Evolutionary conservation across 2,329 filamentous ascomycete species (phyloP), one percentile per base, ranked within the genome.

Genomic region (Pseudogymnoascus pannorum): DNA sequence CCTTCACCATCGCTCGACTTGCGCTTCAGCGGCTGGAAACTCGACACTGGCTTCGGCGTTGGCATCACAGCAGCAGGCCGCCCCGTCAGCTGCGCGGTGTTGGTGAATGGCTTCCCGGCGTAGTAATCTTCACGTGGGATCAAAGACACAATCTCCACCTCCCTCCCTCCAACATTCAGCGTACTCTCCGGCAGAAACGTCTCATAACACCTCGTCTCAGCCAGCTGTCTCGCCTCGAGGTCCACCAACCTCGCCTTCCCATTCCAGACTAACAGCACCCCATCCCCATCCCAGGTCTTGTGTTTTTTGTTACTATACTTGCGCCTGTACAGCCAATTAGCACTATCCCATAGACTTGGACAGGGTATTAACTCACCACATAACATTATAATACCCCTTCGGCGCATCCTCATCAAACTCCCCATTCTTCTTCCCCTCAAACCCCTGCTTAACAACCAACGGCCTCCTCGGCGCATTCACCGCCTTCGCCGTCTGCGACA

Each of bases 201-300:
- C n/a, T 79, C 77, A 60, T 79, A 81, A 65, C 80, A 82, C 64
- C 78, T 76, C 11, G 76, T 77, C 60, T 79, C 81, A 1, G 86
- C 87, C 72, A 89, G 79, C 18, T 86, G 81, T 70, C 79, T 81
- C 2, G 87, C 87, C 0, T 80, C 80, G 9, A 82, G 78, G 69
- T 89, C 85, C 63, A 85, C 81, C 14, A 90, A 76, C 60, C 77
- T 78, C 3, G 81, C 85, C 68, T 81, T 81, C 3, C 85, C 85
- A 35, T 78, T 79, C 2, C 75, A 73, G 3, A 87, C 76, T 3
- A 78, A 76, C 7, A 90, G 76, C 2, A 89, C 78, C 1, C 86
- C 87, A 72, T 91, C 87, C 2, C 87, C 87, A 68, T 90, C 87
- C 87, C 87, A 91, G 4, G 86, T 90, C 71, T 90, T 90, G 72